Base-by-base conservation (phyloP, 2,329 filamentous ascomycete genomes). In the Botrytis fragariae region DNA sequence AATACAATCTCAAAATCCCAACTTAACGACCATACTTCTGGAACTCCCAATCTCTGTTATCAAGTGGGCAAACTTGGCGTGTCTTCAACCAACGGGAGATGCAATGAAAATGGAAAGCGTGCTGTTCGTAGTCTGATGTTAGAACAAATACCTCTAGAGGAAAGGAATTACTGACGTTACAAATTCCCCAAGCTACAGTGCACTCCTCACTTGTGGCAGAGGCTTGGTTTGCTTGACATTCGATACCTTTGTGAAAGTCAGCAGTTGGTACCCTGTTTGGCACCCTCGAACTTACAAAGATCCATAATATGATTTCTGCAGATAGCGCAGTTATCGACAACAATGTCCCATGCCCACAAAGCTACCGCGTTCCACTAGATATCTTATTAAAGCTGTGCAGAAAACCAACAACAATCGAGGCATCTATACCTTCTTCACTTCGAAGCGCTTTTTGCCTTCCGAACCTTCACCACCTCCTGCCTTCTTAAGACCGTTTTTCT, bases 291-390 rank as follows among this genome's bases (percentile, higher is more conserved):
- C 90, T 79, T 86, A 94, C 96, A 99, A 42, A 99, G 87, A 83
- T 99, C 96, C 96, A 99, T 99, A 84, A 99, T 99, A 83, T 99
- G 96, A 83, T 99, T 99, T 82, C 96, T 90, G 87, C 96, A 99
- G 82, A 99, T 99, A 80, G 96, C 96, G 82, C 96, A 99, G 88
- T 99, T 99, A 85, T 99, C 96, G 75, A 99, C 96, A 45, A 98
- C 95, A 74, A 99, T 99, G 82, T 99, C 96, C 96, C 96, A 99
- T 0, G 96, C 96, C 96, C 96, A 99, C 3, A 99, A 88, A 59
- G 96, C 95, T 69, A 99, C 96, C 0, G 96, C 96, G 80, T 98
- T 98, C 96, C 96, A 99, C 95, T 98, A 80, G 61, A 76, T 4
- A 59, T 60, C 29, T 25, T 37, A 73, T 59, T 10, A 69, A 45